Conservation (phyloP, 495 filamentous ascomycete species). For the Neurospora sp. region DNA sequence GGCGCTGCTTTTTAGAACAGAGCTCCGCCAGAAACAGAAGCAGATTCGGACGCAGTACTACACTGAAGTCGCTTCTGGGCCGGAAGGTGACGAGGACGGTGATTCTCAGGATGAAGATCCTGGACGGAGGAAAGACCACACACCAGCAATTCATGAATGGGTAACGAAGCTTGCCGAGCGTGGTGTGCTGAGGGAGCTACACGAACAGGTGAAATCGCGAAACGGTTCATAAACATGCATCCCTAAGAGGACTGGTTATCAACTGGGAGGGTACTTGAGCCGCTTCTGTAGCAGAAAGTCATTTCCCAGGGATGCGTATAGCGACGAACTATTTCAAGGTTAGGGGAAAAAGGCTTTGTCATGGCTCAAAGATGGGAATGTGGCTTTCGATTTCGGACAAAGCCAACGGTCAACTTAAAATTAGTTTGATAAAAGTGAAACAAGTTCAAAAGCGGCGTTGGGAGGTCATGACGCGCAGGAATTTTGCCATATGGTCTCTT, state of each 20-base stretch:
- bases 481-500: not conserved
- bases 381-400: not conserved
- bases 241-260: not conserved
- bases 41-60: slow-evolving; percentile 16
- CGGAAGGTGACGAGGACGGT: not conserved
- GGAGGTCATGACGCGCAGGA: not conserved
- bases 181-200: slow-evolving; percentile 24
- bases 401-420: not conserved
- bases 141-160: slow-evolving; percentile 35
- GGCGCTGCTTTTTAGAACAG: slow-evolving; percentile 6
- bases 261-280: not conserved
- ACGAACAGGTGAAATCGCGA: slow-evolving; percentile 11
- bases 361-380: not conserved
- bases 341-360: not conserved
- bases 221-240: not conserved
- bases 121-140: slow-evolving; percentile 31
- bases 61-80: slow-evolving; percentile 9
- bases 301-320: not conserved
- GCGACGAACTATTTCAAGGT: not conserved
- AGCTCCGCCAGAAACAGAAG: slow-evolving; percentile 16
- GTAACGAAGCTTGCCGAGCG: slow-evolving; percentile 31
- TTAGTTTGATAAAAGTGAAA: not conserved
- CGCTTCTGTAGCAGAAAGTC: not conserved
- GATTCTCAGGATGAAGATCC: slow-evolving; percentile 17
- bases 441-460: not conserved